A percentile compares a stretch with the other conserved stretches of the same genome.
Conservation (phyloP, 73 alveolate species). For the Symbiodinium pilosum region DNA sequence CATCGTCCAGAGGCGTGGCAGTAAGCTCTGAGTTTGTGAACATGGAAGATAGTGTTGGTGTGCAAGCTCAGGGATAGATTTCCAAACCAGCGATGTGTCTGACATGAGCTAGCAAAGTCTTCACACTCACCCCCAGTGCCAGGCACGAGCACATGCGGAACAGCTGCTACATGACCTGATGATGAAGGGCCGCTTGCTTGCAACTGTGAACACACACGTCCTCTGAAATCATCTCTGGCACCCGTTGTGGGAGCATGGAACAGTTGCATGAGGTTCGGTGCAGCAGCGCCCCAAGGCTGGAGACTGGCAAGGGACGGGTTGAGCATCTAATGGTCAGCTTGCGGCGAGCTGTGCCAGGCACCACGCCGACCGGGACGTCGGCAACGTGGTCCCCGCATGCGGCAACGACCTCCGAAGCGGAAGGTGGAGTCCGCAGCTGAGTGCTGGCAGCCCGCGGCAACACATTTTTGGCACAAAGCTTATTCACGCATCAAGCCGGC, state of each 20-base stretch:
- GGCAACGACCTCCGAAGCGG: not conserved
- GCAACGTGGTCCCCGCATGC: not conserved
- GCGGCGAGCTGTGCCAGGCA: conserved; percentile 9
- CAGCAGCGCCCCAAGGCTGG: conserved; percentile 12
- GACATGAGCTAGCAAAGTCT: not conserved
- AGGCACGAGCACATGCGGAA: conserved; percentile 54
- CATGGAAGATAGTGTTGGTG: too few relatives aligned
- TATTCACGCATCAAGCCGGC: not conserved
- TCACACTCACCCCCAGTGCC: not conserved
- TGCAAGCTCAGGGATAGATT: too few relatives aligned
- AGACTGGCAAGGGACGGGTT: not conserved
- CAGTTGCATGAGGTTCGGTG: not conserved
- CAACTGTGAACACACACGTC: too few relatives aligned
- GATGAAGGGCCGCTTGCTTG: conserved; percentile 8
- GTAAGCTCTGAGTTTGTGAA: too few relatives aligned
- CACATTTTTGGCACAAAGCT: not conserved
- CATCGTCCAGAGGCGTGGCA: conserved; percentile 25
- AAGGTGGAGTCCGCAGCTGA: not conserved
- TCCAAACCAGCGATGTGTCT: not conserved
- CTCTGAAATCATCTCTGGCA: too few relatives aligned
- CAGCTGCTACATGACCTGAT: conserved; percentile 35
- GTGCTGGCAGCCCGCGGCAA: not conserved
- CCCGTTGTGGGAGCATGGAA: too few relatives aligned
- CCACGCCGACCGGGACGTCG: conserved; percentile 16
- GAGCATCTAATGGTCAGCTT: too few relatives aligned